Percentiles rank a stretch among this genome's conserved stretches.
Conservation (phyloP, 192 early-diverging fungal species). For the Umbelopsis ramanniana region DNA sequence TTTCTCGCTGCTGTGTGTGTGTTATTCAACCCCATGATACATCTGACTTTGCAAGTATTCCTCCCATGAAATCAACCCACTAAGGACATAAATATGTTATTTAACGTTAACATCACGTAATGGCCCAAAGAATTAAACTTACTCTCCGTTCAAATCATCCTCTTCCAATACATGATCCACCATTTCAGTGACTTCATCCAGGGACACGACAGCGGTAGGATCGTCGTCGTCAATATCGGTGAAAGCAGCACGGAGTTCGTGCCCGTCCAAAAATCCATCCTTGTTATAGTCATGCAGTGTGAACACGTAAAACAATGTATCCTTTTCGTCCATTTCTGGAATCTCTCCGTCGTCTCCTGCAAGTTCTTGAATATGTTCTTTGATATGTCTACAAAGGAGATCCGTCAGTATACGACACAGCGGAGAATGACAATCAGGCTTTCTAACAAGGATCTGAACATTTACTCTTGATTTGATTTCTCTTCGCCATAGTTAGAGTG, state of each 20-base stretch:
- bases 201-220: conserved; percentile 31
- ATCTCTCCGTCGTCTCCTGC: conserved; percentile 29
- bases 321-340: conserved; percentile 49
- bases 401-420: not conserved
- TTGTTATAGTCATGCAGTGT: conserved; percentile 74
- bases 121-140: conserved; percentile 25
- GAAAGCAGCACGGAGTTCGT: conserved; percentile 71
- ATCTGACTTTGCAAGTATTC: conserved; percentile 57
- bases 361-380: conserved; percentile 59
- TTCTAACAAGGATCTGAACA: not conserved
- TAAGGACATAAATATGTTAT: not conserved
- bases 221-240: conserved; percentile 47
- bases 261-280: conserved; percentile 76
- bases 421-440: not conserved
- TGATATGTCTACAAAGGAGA: conserved; percentile 46
- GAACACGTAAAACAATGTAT: conserved; percentile 75
- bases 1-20: not conserved
- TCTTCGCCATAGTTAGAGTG: conserved; percentile 40
- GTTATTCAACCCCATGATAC: conserved; percentile 43
- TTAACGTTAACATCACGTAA: too few species aligned
- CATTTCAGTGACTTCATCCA: conserved; percentile 62
- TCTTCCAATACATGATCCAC: conserved; percentile 76
- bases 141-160: conserved; percentile 79
- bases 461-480: conserved; percentile 36
- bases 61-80: conserved; percentile 60